Base-by-base conservation (phyloP, 2,329 filamentous ascomycete genomes). In the Trichoderma citrinoviride region DNA sequence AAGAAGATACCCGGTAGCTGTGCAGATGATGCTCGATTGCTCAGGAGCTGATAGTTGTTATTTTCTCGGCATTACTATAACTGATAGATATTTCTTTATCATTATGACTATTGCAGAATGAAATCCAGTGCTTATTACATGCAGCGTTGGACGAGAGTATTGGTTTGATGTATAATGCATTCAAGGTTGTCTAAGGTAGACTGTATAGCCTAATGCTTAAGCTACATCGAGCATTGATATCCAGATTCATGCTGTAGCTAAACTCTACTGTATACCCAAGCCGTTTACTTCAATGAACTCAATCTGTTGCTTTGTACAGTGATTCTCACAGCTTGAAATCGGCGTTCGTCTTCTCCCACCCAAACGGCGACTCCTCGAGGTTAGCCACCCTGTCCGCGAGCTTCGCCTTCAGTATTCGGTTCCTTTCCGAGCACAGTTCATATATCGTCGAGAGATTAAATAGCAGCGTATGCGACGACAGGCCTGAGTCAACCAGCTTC, bases 371-470 rank as follows among this genome's bases (percentile, higher is more conserved):
- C 17, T 84, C 81, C 47, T 84, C 82, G 70, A 85, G 81, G 1
- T 76, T 79, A 1, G 91, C 89, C 19, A 95, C 82, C 58, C 83
- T 85, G 71, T 92, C 90, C 2, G 90, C 88, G 19, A 98, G 80
- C 27, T 79, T 81, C 33, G 85, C 76, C 81, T 98, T 98, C 70
- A 90, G 77, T 14, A 83, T 83, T 55, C 85, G 81, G 47, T 91
- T 86, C 67, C 85, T 84, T 71, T 98, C 93, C 0, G 91, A 93
- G 74, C 91, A 95, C 7, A 98, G 83, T 77, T 98, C 95, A 74
- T 96, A 98, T 71, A 97, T 86, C 0, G 94, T 98, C 12, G 89
- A 87, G 14, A 99, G 77, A 74, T 98, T 98, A 78, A 97, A 96
- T 0, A 96, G 85, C 2, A 97, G 78, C 0, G 91, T 91, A 68